Evolutionary conservation across 345 rosid genomes (phyloP).

Genomic region (Populus tremula): DNA sequence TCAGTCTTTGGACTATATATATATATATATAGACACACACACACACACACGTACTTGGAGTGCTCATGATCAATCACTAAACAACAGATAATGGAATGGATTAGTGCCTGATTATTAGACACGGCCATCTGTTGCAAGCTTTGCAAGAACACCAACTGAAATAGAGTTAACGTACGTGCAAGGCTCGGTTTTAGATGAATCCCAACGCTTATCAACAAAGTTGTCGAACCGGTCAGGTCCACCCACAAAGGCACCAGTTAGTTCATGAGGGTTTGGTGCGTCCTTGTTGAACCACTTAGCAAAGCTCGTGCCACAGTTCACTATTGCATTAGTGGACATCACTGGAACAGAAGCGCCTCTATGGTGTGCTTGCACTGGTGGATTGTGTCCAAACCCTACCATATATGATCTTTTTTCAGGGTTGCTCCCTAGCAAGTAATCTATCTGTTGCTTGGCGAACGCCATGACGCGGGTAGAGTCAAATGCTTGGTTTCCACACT

Average conservation of each 20-base stretch:
- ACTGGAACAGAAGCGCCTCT: conserved; percentile 72
- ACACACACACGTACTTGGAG: neutral
- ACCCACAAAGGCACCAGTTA: conserved; percentile 82
- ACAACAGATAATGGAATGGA: neutral
- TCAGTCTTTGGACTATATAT: neutral
- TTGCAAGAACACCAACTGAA: conserved; percentile 70
- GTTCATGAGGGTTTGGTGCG: conserved; percentile 66
- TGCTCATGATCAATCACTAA: neutral
- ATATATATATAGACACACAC: no score
- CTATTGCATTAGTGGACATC: neutral
- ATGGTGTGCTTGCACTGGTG: conserved; percentile 82
- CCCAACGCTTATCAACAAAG: conserved; percentile 62
- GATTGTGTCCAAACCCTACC: conserved; percentile 81
- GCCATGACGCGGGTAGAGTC: conserved; percentile 45
- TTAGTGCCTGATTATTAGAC: neutral
- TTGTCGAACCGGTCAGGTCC: conserved; percentile 77
- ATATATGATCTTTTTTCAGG: conserved; percentile 80
- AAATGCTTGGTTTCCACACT: conserved; percentile 51
- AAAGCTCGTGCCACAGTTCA: conserved; percentile 69
- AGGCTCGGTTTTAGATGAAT: conserved; percentile 70
- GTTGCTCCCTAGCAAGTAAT: conserved; percentile 74
- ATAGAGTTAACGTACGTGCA: conserved; percentile 82
- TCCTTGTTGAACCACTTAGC: conserved; percentile 43
- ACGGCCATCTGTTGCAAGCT: conserved; percentile 41
- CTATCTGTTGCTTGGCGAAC: conserved; percentile 78